Conservation (phyloP, 23 red algal species). For the Pyropia yezoensis region DNA sequence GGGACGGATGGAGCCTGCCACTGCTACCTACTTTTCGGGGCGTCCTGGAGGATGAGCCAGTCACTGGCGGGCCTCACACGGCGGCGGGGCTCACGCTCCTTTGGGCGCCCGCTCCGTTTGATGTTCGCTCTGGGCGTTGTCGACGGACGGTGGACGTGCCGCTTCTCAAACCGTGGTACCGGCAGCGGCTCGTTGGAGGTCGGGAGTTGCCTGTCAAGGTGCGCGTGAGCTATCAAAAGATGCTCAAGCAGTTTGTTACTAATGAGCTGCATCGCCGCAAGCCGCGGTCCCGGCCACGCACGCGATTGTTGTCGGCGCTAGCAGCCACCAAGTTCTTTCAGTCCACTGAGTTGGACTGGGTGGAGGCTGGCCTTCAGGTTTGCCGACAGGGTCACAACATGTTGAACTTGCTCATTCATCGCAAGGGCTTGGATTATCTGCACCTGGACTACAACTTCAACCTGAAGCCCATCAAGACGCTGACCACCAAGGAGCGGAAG, state of each 20-base stretch:
- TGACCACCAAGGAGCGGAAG: conserved; percentile 97
- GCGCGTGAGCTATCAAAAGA: conserved; percentile 88
- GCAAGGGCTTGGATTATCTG: conserved; percentile 80
- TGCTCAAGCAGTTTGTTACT: conserved; percentile 70
- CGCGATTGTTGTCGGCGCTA: conserved; percentile 71
- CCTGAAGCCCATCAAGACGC: conserved; percentile 87
- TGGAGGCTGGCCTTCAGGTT: conserved; percentile 92
- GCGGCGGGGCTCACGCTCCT: conserved; percentile 67
- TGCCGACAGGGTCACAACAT: conserved; percentile 88
- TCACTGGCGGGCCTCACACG: conserved; percentile 10
- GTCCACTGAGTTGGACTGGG: conserved; percentile 93
- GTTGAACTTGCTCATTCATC: conserved; percentile 80
- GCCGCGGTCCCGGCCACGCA: conserved; percentile 44
- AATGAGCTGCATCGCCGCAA: conserved; percentile 63
- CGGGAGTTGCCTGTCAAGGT: conserved; percentile 53
- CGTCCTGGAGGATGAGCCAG: too few species aligned
- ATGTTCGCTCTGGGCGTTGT: conserved; percentile 48
- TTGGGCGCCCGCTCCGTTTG: conserved; percentile 76
- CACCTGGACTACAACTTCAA: conserved; percentile 99
- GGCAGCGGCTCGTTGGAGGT: conserved; percentile 34
- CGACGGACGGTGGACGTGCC: conserved; percentile 74
- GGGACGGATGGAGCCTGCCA: too few species aligned
- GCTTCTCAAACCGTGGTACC: conserved; percentile 65
- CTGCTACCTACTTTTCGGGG: too few species aligned
- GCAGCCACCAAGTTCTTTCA: conserved; percentile 89